Base-by-base conservation (phyloP, 768 basidiomycete genomes). In the Lentinula sp. region DNA sequence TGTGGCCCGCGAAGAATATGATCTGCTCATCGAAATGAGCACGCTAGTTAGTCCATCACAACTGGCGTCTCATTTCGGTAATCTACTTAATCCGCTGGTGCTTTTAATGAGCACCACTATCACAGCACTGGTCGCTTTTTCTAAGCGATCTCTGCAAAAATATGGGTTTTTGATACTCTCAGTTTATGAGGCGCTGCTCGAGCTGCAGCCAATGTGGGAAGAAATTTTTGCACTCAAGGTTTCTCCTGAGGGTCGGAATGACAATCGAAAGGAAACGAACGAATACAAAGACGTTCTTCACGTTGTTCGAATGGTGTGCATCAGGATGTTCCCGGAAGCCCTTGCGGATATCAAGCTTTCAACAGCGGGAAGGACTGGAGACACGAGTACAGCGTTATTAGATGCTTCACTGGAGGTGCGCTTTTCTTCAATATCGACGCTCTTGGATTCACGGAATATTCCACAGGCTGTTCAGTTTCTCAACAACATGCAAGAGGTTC, bases 301-400 rank as follows among this genome's bases (percentile, higher is more conserved):
- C 55, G 74, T 81, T 5, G 74, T 94, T 9, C 77, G 88, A 13
- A 83, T 80, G 0, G 77, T 92, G 1, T 91, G 90, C 67, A 71
- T 93, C 61, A 78, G 92, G 49, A 91, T 88, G 56, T 94, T 93
- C 70, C 91, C 92, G 0, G 91, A 94, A 66, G 88, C 90, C 64
- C 70, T 94, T 50, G 90, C 85, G 16, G 90, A 93, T 69, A 72
- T 93, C 67, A 91, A 91, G 70, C 70, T 86, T 62, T 41, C 59
- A 18, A 85, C 85, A 0, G 45, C 46, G 2, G 49, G 32, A 4
- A 85, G 79, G 63, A 81, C 80, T 4, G 79, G 81, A 3, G 88
- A 90, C 67, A 71, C 85, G 5, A 82, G 83, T 41, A 85, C 86
- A 3, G 84, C 86, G 42, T 70, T 91, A 16, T 42, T 60, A 42